Base-by-base conservation (phyloP, 1,284 basidiomycete species). In the Pseudozyma sp. region DNA sequence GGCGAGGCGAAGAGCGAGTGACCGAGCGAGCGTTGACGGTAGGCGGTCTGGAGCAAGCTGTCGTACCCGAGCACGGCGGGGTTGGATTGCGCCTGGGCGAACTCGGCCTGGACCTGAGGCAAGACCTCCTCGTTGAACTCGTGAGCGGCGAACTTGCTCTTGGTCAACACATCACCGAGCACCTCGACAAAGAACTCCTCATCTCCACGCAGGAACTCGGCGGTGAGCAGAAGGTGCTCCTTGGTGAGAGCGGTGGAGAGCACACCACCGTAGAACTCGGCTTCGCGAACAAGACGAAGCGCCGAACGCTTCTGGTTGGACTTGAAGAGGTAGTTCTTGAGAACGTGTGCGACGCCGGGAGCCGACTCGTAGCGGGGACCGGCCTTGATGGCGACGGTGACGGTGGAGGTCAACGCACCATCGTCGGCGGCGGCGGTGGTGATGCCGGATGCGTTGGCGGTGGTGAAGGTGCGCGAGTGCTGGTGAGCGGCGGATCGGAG, bases 141-240 rank as follows among this genome's bases (percentile, higher is more conserved):
- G 72, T 79, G 80, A 33, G 60, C 56, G 48, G 68, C 63, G 46
- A 82, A 79, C 71, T 80, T 80, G 71, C 68, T 54, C 50, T 73
- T 68, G 62, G 69, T 53, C 40, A 82, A 51, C 13, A 79, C 81
- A 45, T 84, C 81, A 51, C 81, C 82, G 29, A 84, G 77, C 33
- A 83, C 66, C 65, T 80, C 74, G 53, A 79, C 75, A 51, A 84
- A 84, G 65, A 76, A 81, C 37, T 75, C 81, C 71, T 98, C 96
- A 85, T 99, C 94, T 54, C 94, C 95, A 70, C 91, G 90, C 79
- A 98, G 87, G 87, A 98, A 99, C 85, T 98, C 94, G 70, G 96
- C 94, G 49, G 92, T 96, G 80, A 95, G 87, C 73, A 93, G 90
- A 49, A 99, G 89, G 86, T 97, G 91, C 87, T 99, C 96, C 80